Evolutionary conservation across 2,329 filamentous ascomycete genomes (phyloP).

Genomic region (Parastagonospora nodorum): DNA sequence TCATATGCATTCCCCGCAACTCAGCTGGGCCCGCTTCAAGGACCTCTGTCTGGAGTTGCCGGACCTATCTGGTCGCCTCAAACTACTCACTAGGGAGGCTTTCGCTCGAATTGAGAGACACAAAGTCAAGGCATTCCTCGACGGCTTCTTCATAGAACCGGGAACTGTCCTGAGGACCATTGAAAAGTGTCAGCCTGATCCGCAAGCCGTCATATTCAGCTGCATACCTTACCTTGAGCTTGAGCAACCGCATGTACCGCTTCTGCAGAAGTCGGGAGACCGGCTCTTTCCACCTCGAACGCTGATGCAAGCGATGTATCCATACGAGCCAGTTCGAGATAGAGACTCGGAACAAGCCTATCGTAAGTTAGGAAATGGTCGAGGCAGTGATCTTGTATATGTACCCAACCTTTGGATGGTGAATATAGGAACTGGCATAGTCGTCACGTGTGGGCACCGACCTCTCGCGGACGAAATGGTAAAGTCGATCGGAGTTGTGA

Average conservation of each 20-base stretch:
- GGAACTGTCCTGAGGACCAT: slow-evolving; percentile 40
- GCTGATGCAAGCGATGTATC: slow-evolving; percentile 41
- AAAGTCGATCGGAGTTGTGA: slow-evolving; percentile 30
- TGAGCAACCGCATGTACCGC: slow-evolving; percentile 6
- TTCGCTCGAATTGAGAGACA: slow-evolving; percentile 32
- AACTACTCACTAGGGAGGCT: slow-evolving; percentile 17
- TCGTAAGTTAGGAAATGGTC: slow-evolving; percentile 24
- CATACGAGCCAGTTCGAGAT: slow-evolving; percentile 36
- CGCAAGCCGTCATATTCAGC: slow-evolving; percentile 35
- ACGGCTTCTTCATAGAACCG: slow-evolving; percentile 41
- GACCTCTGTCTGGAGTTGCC: slow-evolving; percentile 27
- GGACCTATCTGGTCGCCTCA: slow-evolving; percentile 20
- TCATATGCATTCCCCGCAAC: slow-evolving; percentile 24
- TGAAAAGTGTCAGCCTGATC: slow-evolving; percentile 19
- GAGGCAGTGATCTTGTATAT: slow-evolving; percentile 24
- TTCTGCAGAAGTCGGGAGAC: slow-evolving; percentile 3
- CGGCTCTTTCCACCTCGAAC: slow-evolving; percentile 26
- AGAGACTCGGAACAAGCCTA: slow-evolving; percentile 39
- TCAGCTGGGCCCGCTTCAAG: slow-evolving; percentile 34
- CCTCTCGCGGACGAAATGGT: slow-evolving; percentile 26
- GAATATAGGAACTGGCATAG: slow-evolving; percentile 28
- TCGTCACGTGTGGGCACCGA: slow-evolving; percentile 36
- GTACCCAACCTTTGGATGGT: slow-evolving; percentile 40
- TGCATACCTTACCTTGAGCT: slow-evolving; percentile 37
- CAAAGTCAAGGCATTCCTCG: slow-evolving; percentile 27